phyloP scores from a whole-genome alignment of 73 alveolate species.

The Blepharisma stoltei region DNA sequence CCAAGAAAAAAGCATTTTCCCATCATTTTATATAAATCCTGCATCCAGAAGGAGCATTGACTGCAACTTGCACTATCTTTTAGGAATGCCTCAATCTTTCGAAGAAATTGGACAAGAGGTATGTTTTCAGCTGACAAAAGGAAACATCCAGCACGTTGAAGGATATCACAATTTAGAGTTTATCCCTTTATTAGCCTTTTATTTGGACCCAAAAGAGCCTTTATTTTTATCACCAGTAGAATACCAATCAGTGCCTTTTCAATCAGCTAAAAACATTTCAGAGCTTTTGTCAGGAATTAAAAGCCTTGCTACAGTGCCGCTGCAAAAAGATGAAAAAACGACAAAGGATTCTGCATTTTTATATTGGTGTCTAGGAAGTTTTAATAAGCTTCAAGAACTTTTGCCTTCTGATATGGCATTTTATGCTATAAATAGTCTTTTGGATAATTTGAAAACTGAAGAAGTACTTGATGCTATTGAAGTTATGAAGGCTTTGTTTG shows the following conservation, averaged over 20 bases:
- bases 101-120: background rate
- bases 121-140: constrained; percentile 11
- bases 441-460: no score
- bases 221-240: constrained; percentile 20
- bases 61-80: background rate
- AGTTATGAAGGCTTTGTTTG: no score
- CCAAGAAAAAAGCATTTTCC: background rate
- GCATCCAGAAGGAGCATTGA: background rate
- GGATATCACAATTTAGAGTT: background rate
- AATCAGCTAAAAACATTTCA: background rate
- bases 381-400: background rate
- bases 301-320: background rate
- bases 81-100: background rate
- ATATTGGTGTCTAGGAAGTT: background rate
- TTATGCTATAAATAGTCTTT: constrained; percentile 15
- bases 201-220: background rate
- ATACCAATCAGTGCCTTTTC: background rate
- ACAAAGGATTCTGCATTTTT: constrained; percentile 22
- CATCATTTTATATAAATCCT: background rate
- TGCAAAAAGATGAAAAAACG: background rate
- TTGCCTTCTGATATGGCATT: background rate
- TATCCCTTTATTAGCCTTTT: background rate
- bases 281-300: background rate
- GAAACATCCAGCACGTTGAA: background rate
- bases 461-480: no score